Percentiles rank a stretch among this genome's conserved stretches.
Evolutionary conservation across 805 yeast species (phyloP).

Genomic region (Schizosaccharomyces cryophilus): DNA sequence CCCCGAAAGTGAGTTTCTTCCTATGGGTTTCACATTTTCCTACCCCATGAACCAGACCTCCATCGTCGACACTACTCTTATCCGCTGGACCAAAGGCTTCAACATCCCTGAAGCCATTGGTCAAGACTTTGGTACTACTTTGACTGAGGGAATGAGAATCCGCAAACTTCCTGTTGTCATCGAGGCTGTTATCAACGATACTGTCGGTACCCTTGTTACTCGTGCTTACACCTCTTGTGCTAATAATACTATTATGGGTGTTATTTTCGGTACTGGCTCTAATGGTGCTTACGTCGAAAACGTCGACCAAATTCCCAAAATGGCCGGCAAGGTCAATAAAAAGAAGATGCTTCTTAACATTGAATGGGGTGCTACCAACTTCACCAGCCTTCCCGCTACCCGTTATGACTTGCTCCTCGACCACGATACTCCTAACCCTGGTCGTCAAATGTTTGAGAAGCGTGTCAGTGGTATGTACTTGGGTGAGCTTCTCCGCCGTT

Average conservation of each 20-base stretch:
- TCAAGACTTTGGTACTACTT: constrained; percentile 47
- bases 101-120: constrained; percentile 67
- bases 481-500: constrained; percentile 67
- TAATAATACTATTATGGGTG: constrained; percentile 54
- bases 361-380: constrained; percentile 93
- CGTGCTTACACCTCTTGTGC: constrained; percentile 50
- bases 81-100: constrained; percentile 95
- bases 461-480: constrained; percentile 11
- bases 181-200: constrained; percentile 82
- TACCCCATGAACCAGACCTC: constrained; percentile 81
- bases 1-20: constrained; percentile 19
- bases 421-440: constrained; percentile 49
- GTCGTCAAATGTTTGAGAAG: constrained; percentile 49
- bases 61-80: constrained; percentile 49
- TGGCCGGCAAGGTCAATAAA: constrained; percentile 12
- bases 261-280: constrained; percentile 93
- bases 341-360: constrained; percentile 26
- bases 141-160: constrained; percentile 44
- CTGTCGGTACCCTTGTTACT: constrained; percentile 79
- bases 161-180: constrained; percentile 33
- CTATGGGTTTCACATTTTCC: constrained; percentile 79
- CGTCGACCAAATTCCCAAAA: constrained; percentile 46
- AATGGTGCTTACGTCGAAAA: constrained; percentile 83
- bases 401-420: constrained; percentile 55
- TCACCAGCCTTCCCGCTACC: constrained; percentile 51